Evolutionary conservation across 192 early-diverging fungal genomes (phyloP).

Genomic region (Funneliformis geosporum): DNA sequence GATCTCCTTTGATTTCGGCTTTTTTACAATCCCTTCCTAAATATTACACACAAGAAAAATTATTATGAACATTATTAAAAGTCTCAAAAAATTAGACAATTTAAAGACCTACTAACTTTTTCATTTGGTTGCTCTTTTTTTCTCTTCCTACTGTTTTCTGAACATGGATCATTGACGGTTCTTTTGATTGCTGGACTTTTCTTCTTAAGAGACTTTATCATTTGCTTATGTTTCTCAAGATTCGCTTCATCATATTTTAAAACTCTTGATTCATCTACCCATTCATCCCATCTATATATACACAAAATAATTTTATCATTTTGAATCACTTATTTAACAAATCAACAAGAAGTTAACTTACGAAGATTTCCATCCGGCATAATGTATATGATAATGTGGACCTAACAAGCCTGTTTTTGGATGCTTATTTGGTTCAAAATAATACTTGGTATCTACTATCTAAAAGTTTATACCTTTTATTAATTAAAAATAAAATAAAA

Average conservation of each 20-base stretch:
- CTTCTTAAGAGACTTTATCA: slow-evolving; percentile 59
- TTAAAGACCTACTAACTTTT: background rate
- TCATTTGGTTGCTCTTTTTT: slow-evolving; percentile 11
- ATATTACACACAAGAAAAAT: background rate
- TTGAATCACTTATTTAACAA: background rate
- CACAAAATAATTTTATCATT: background rate
- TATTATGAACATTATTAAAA: background rate
- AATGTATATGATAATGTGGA: slow-evolving; percentile 93
- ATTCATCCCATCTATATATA: slow-evolving; percentile 90
- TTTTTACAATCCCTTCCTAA: background rate
- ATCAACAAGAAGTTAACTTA: slow-evolving; percentile 41
- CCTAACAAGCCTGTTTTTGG: slow-evolving; percentile 65
- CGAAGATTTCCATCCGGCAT: slow-evolving; percentile 97
- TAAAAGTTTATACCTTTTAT: slow-evolving; percentile 34
- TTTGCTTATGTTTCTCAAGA: slow-evolving; percentile 73
- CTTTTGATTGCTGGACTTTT: slow-evolving; percentile 52
- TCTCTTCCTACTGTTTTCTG: slow-evolving; percentile 20
- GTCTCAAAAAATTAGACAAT: background rate
- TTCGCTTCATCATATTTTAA: slow-evolving; percentile 84
- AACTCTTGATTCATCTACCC: slow-evolving; percentile 89
- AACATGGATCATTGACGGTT: background rate
- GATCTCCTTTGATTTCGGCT: background rate
- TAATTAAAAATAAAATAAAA: background rate
- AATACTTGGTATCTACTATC: slow-evolving; percentile 82
- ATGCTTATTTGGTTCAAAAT: slow-evolving; percentile 53